Evolutionary conservation across 129 eudicot species (phyloP).

Genomic region (Helianthus annuus): DNA sequence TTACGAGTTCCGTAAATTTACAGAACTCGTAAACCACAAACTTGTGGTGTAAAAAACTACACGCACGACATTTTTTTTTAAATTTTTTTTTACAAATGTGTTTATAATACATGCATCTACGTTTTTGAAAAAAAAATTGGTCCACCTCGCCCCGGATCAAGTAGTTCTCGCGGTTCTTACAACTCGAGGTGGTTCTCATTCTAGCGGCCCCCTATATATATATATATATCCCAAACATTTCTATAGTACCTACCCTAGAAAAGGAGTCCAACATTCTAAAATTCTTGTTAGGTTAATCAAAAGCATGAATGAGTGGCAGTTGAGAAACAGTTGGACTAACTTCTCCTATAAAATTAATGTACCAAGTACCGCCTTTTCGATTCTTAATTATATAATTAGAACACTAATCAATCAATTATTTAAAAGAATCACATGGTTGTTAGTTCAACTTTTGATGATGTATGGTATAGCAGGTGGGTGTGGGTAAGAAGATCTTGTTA

Average conservation of each 20-base stretch:
- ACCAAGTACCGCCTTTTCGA: constrained; percentile 18
- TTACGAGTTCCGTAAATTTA: no score
- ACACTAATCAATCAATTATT: constrained; percentile 7
- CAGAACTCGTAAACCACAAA: no score
- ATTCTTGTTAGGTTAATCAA: constrained; percentile 32
- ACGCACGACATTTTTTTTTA: no score
- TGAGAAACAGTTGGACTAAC: constrained; percentile 43
- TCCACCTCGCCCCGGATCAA: no score
- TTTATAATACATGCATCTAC: no score
- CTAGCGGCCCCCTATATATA: no score
- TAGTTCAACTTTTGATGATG: constrained; percentile 35
- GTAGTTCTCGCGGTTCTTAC: no score
- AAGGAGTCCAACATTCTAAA: constrained; percentile 20
- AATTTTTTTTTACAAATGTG: no score
- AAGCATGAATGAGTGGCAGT: constrained; percentile 32
- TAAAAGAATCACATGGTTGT: constrained; percentile 29
- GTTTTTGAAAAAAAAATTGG: no score
- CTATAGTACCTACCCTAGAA: constrained; percentile 19
- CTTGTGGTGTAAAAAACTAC: no score
- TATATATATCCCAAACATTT: constrained; percentile 7
- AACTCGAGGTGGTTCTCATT: no score
- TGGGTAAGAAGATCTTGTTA: constrained; percentile 30
- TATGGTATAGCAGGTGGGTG: constrained; percentile 27
- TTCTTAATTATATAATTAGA: constrained; percentile 13
- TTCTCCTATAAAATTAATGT: constrained; percentile 9